A percentile compares a stretch with the other conserved stretches of the same genome.
Conservation (phyloP, 148 eudicot species). For the Heliamphora exappendiculata region DNA sequence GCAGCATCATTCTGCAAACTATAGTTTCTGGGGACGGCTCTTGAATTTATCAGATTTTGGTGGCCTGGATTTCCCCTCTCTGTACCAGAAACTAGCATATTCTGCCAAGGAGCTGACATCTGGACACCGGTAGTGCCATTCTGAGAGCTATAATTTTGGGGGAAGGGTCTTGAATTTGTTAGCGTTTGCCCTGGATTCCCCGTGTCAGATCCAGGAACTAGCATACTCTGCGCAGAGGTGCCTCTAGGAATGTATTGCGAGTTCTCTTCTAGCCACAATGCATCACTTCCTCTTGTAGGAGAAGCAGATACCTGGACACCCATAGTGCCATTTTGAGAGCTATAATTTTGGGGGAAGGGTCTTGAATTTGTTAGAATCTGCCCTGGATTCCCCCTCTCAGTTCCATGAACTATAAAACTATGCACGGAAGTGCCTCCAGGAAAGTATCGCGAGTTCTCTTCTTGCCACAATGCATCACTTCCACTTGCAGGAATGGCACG, state of each 20-base stretch:
- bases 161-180: background rate
- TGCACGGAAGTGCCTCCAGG: background rate
- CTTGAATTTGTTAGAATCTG: background rate
- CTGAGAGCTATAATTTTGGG: background rate
- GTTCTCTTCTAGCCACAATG: background rate
- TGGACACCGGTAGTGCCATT: background rate
- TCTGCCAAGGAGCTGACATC: conserved; percentile 1
- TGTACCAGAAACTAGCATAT: background rate
- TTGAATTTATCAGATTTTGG: background rate
- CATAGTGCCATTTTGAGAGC: background rate
- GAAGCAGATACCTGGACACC: background rate
- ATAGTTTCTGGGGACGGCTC: background rate
- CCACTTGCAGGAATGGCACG: background rate
- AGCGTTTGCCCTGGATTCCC: too few relatives aligned
- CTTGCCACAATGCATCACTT: background rate
- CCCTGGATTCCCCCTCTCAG: background rate
- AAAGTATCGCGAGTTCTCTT: background rate
- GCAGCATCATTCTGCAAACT: background rate
- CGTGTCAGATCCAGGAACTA: background rate
- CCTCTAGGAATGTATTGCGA: background rate
- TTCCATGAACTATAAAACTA: background rate
- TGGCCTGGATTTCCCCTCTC: background rate
- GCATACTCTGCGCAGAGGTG: background rate
- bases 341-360: background rate
- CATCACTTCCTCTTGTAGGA: background rate